phyloP scores from a whole-genome alignment of 495 filamentous ascomycete genomes.

The Amniculicola lignicola region DNA sequence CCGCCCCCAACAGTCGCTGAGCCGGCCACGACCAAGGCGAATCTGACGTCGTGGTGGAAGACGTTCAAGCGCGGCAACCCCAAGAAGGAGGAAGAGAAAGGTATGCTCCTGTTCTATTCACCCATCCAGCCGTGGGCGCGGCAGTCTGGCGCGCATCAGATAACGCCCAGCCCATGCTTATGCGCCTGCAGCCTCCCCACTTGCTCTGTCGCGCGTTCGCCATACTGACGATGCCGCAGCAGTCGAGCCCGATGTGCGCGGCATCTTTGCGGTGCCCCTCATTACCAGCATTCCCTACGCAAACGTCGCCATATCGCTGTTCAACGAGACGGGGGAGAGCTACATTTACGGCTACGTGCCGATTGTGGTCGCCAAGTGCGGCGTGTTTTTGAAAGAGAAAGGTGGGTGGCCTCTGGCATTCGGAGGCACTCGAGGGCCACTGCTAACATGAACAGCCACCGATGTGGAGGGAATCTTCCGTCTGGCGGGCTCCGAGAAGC shows the following conservation, averaged over 20 bases:
- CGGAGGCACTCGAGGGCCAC: not conserved
- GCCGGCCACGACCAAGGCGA: conserved; percentile 64
- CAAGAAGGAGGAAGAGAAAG: conserved; percentile 74
- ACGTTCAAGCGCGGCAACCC: conserved; percentile 66
- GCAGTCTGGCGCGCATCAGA: conserved; percentile 17
- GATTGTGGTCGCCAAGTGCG: conserved; percentile 97
- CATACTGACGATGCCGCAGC: conserved; percentile 10
- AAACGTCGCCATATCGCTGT: conserved; percentile 96
- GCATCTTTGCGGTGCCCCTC: conserved; percentile 93
- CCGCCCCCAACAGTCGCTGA: conserved; percentile 31
- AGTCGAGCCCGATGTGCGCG: conserved; percentile 42
- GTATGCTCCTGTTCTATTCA: conserved; percentile 42
- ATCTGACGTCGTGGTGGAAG: conserved; percentile 90
- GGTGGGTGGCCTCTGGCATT: conserved; percentile 57
- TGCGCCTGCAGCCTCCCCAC: conserved; percentile 5
- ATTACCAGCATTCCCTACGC: conserved; percentile 95
- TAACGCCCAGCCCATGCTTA: conserved; percentile 4
- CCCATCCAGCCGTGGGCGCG: not conserved
- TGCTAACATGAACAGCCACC: conserved; percentile 60
- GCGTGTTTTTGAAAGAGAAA: conserved; percentile 97
- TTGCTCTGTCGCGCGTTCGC: conserved; percentile 6
- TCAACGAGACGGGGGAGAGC: conserved; percentile 83
- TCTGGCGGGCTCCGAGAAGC: conserved; percentile 91
- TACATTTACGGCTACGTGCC: conserved; percentile 99
- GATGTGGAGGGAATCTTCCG: conserved; percentile 97